These are phyloP conservation scores for Colletotrichum chlorophyti DNA, from an alignment of 2,329 filamentous ascomycete genomes.

Conservation along the genomic window DNA sequence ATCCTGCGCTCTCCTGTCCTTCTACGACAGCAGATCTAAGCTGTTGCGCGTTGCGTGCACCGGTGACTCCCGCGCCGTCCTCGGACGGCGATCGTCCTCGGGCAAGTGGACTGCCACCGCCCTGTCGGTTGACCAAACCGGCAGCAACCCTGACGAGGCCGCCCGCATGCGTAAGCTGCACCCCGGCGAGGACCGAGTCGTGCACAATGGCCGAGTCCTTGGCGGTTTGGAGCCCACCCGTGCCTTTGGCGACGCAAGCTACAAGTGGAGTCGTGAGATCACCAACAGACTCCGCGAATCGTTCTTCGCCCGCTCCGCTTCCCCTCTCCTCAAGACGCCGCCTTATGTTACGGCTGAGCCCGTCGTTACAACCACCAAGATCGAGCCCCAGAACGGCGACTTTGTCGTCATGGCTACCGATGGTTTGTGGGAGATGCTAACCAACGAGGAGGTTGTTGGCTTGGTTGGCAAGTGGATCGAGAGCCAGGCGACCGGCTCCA, in stretches of 20 bases:
- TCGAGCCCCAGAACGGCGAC: constrained; percentile 88
- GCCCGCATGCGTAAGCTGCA: constrained; percentile 85
- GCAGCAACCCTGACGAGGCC: constrained; percentile 84
- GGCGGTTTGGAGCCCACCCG: constrained; percentile 91
- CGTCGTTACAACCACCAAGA: constrained; percentile 89
- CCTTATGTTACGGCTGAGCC: constrained; percentile 98
- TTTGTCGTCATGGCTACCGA: constrained; percentile 97
- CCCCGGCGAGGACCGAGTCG: constrained; percentile 86
- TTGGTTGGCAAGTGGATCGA: constrained; percentile 98
- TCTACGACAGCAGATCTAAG: constrained; percentile 90
- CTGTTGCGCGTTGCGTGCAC: constrained; percentile 93
- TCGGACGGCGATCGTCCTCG: constrained; percentile 77
- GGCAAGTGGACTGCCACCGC: constrained; percentile 94
- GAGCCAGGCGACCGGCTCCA: constrained; percentile 62
- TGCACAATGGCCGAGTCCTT: constrained; percentile 87
- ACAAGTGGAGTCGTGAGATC: constrained; percentile 92
- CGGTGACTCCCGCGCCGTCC: constrained; percentile 92
- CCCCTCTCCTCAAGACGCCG: constrained; percentile 82
- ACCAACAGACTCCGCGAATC: constrained; percentile 81
- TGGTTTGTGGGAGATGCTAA: constrained; percentile 98
- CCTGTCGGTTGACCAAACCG: constrained; percentile 92
- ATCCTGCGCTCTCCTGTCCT: constrained; percentile 95
- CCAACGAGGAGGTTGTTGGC: constrained; percentile 96
- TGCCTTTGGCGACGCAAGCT: constrained; percentile 94
- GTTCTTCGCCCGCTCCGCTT: constrained; percentile 86